Conservation (phyloP, 495 filamentous ascomycete species). For the Podospora appendiculata region DNA sequence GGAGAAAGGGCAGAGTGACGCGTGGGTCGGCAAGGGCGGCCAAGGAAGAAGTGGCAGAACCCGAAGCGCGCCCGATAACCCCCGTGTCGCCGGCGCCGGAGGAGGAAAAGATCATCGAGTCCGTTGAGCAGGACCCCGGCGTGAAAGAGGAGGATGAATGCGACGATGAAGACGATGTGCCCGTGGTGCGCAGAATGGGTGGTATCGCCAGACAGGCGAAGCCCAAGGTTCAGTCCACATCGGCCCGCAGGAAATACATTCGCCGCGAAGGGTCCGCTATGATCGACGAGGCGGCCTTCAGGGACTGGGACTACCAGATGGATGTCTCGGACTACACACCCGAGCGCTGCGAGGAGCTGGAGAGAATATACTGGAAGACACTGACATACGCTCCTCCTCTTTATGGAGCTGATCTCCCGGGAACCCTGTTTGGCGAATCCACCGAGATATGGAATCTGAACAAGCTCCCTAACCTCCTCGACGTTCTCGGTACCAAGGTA, state of each 20-base stretch:
- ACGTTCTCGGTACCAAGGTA: slow-evolving; percentile 89
- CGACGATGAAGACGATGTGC: slow-evolving; percentile 29
- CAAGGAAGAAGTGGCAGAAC: slow-evolving; percentile 22
- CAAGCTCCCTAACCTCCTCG: slow-evolving; percentile 85
- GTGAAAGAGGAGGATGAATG: slow-evolving; percentile 38
- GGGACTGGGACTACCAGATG: slow-evolving; percentile 81
- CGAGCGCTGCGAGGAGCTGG: slow-evolving; percentile 88
- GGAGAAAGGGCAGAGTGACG: slow-evolving; percentile 13
- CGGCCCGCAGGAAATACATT: slow-evolving; percentile 71
- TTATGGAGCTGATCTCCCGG: slow-evolving; percentile 95
- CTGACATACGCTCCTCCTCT: slow-evolving; percentile 89
- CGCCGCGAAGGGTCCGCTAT: slow-evolving; percentile 62
- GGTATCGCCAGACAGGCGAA: slow-evolving; percentile 33
- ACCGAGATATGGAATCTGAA: slow-evolving; percentile 90
- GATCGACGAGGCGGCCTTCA: slow-evolving; percentile 80
- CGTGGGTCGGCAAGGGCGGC: slow-evolving; percentile 15
- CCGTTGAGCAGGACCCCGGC: slow-evolving; percentile 36
- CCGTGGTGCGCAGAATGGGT: slow-evolving; percentile 33
- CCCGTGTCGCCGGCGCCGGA: slow-evolving; percentile 44
- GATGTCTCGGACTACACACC: slow-evolving; percentile 78
- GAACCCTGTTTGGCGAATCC: slow-evolving; percentile 86
- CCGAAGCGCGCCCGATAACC: slow-evolving; percentile 45
- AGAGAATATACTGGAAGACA: slow-evolving; percentile 91
- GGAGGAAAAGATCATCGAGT: slow-evolving; percentile 32
- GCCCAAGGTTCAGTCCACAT: slow-evolving; percentile 44